Evolutionary conservation across 2,329 filamentous ascomycete species (phyloP).

Genomic region (Scedosporium boydii): DNA sequence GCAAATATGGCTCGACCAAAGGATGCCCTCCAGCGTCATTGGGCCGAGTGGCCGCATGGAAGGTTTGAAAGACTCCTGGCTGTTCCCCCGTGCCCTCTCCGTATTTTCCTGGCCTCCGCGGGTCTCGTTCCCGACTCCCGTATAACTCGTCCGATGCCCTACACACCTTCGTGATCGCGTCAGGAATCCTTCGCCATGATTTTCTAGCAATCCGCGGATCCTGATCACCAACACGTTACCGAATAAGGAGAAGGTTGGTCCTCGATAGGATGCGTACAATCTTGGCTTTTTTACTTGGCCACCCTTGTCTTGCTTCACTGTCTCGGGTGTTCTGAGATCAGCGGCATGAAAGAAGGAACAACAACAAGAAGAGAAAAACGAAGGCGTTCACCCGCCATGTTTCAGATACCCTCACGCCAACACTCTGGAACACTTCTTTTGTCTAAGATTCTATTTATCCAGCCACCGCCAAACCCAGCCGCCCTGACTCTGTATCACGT

Average conservation of each 20-base stretch:
- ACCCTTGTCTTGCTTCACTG: not conserved
- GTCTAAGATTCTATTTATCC: slow-evolving; percentile 2
- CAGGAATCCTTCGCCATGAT: not conserved
- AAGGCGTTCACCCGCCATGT: not conserved
- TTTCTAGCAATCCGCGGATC: not conserved
- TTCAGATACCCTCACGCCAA: not conserved
- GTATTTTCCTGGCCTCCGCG: not conserved
- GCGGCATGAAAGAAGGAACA: not conserved
- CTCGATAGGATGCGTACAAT: not conserved
- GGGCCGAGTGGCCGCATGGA: not conserved
- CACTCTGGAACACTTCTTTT: slow-evolving; percentile 4
- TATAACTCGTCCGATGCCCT: not conserved
- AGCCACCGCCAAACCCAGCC: not conserved
- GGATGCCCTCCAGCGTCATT: not conserved
- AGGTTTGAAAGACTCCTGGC: not conserved
- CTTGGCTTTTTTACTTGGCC: not conserved
- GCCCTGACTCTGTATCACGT: not conserved
- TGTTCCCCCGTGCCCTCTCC: not conserved
- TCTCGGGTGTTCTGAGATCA: not conserved
- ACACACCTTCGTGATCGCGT: not conserved
- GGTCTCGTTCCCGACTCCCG: not conserved
- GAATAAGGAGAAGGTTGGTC: not conserved
- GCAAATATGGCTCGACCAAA: not conserved
- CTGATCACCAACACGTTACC: not conserved
- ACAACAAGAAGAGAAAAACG: too few species aligned